A percentile compares a stretch with the other conserved stretches of the same genome.
Evolutionary conservation across 2,329 filamentous ascomycete genomes (phyloP).

Genomic region (Penicillium sclerotiorum): DNA sequence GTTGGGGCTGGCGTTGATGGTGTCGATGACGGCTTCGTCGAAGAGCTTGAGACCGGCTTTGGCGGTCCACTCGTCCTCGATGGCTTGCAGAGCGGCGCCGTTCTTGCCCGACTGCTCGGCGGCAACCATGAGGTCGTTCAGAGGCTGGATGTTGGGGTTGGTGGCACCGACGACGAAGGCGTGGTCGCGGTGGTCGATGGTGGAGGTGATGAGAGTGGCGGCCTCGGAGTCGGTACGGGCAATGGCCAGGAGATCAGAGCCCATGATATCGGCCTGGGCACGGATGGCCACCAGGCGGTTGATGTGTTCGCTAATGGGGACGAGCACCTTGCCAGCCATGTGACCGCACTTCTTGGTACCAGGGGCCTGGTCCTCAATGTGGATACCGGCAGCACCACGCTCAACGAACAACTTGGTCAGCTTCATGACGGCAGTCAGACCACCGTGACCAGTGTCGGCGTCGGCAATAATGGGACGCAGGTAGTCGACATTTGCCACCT

Average conservation of each 20-base stretch:
- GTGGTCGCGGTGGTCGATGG: constrained; percentile 94
- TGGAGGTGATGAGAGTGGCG: constrained; percentile 93
- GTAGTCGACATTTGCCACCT: constrained; percentile 83
- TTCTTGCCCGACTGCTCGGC: constrained; percentile 81
- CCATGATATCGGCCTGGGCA: constrained; percentile 98
- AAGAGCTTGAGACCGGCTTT: constrained; percentile 84
- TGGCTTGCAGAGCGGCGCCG: constrained; percentile 79
- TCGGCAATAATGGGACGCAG: constrained; percentile 95
- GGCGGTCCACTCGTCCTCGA: constrained; percentile 85
- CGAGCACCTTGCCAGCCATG: constrained; percentile 98
- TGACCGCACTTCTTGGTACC: constrained; percentile 99
- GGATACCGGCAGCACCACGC: constrained; percentile 94
- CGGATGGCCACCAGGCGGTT: constrained; percentile 96
- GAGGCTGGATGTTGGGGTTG: constrained; percentile 78
- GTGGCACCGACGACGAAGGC: constrained; percentile 88
- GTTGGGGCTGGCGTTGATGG: constrained; percentile 70
- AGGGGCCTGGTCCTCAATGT: constrained; percentile 97
- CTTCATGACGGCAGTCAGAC: constrained; percentile 99
- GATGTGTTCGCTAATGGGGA: constrained; percentile 97
- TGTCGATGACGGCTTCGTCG: constrained; percentile 82
- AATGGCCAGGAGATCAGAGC: constrained; percentile 82
- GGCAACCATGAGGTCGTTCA: constrained; percentile 87
- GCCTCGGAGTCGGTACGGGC: constrained; percentile 97
- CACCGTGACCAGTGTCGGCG: constrained; percentile 95
- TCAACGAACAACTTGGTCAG: constrained; percentile 97